Conservation (phyloP, 2,329 filamentous ascomycete genomes). For the Dothideomycetes sp. region DNA sequence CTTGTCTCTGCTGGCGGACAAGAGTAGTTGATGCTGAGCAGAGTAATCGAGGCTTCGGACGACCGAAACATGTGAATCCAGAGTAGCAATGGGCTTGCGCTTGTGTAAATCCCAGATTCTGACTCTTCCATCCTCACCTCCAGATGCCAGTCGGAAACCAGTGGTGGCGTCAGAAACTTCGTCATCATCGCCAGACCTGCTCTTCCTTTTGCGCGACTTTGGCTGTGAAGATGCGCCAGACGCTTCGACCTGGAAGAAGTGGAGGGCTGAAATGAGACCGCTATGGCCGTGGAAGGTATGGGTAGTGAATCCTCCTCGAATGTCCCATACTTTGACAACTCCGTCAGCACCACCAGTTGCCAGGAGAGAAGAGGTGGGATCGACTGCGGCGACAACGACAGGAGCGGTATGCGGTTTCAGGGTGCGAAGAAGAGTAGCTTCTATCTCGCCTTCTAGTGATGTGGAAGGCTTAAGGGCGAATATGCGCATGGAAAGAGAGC, state of each 20-base stretch:
- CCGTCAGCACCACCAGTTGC: constrained; percentile 92
- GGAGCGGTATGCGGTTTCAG: constrained; percentile 86
- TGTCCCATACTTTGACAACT: constrained; percentile 93
- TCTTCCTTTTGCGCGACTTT: constrained; percentile 38
- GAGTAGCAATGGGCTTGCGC: constrained; percentile 62
- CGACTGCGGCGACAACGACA: constrained; percentile 75
- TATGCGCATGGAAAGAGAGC: constrained; percentile 92
- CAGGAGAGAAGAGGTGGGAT: constrained; percentile 78
- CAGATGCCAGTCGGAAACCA: constrained; percentile 75
- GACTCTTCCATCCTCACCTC: constrained; percentile 88
- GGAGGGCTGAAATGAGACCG: constrained; percentile 79
- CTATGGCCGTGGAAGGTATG: constrained; percentile 93
- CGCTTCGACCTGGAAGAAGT: constrained; percentile 64
- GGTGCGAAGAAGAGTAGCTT: constrained; percentile 62
- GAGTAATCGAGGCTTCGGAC: constrained; percentile 84
- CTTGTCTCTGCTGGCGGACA: constrained; percentile 86
- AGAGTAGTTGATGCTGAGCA: constrained; percentile 59
- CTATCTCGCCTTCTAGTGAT: constrained; percentile 48
- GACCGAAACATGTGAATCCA: constrained; percentile 91
- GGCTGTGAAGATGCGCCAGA: constrained; percentile 15
- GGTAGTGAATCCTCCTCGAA: constrained; percentile 78
- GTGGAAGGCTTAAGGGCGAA: constrained; percentile 59
- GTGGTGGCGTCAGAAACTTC: constrained; percentile 42
- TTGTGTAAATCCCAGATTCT: constrained; percentile 87
- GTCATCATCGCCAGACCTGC: constrained; percentile 39